Conservation (phyloP, 805 yeast species). For the Sugiyamaella mastotermitis region DNA sequence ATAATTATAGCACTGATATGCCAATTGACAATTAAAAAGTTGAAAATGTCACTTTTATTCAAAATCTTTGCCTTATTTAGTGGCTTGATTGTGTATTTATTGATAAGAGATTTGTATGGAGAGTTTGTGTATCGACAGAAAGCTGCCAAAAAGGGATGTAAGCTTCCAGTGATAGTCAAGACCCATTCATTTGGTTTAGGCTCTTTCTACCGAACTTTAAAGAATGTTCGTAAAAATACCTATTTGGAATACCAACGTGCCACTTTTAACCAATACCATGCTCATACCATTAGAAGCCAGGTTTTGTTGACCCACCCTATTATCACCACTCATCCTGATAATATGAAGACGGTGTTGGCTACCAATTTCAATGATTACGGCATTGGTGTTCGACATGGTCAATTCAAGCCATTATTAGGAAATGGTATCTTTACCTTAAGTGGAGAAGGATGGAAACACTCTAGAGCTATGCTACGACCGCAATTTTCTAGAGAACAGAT, state of each 20-base stretch:
- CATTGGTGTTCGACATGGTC: conserved; percentile 25
- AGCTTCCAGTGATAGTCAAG: too few relatives aligned
- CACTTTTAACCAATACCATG: too few relatives aligned
- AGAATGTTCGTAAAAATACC: too few relatives aligned
- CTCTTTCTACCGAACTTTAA: too few relatives aligned
- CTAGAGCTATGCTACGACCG: conserved; percentile 32
- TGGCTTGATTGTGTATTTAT: conserved; percentile 5
- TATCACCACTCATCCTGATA: conserved; percentile 28
- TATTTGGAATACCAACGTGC: too few relatives aligned
- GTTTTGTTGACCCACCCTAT: too few relatives aligned
- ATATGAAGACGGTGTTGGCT: conserved; percentile 29
- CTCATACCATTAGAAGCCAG: too few relatives aligned
- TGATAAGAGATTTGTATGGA: conserved; percentile 1
- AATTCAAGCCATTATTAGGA: conserved; percentile 28
- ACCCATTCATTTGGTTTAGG: too few relatives aligned
- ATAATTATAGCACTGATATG: too few relatives aligned
- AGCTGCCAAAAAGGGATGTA: conserved; percentile 9
- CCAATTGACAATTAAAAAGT: too few relatives aligned
- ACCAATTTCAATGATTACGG: conserved; percentile 29
- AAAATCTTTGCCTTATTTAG: neutral
- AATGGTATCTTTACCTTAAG: conserved; percentile 32
- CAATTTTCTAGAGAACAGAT: conserved; percentile 31
- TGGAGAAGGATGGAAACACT: conserved; percentile 32
- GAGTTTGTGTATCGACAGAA: conserved; percentile 5
- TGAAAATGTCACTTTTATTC: too few relatives aligned